Base-by-base conservation (phyloP, 78 protist species). In the Capsaspora owczarzaki region DNA sequence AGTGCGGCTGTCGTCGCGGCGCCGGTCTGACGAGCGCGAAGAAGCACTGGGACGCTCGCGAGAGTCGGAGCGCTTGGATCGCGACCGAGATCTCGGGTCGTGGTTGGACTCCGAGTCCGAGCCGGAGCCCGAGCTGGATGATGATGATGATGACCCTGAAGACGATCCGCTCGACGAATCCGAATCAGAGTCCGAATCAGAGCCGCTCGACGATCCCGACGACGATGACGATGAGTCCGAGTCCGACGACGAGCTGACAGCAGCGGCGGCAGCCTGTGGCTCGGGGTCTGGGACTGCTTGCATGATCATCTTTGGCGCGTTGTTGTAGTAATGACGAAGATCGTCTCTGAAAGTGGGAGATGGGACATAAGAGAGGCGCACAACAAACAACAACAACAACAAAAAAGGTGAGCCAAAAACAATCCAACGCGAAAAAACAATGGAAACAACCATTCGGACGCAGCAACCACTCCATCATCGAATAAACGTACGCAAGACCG, bases 401-500 rank as follows among this genome's bases (percentile, higher is more conserved):
- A 12, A 5, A 56, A 25, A 3, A 3, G 14, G 42, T 10, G 40
- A 19, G 70, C 2, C 22, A 2, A 61, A 6, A 33, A 29, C 37
- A 12, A 27, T 49, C n/a, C 56, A 49, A 49, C 40, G n/a, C 14
- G n/a, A 5, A 56, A 10, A 56, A 25, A 25, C 37, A 27, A 16
- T 19, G 66, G 4, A 56, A 27, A 12, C 5, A 3, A 5, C 4
- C n/a, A 5, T 10, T 2, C 4, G 66, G n/a, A 12, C 4, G 72
- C 44, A 37, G 72, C 37, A 6, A 37, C 27, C 51, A n/a, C 51
- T 8, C 1, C 31, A 25, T 5, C 8, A 41, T 22, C 46, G 20
- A 23, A 16, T 10, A 29, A 16, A 61, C 75, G 43, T 23, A 69
- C 78, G 96, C 91, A 51, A 96, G 82, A 60, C 91, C 94, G 44